Evolutionary conservation across 345 rosid genomes (phyloP).

Genomic region (Populus alba): DNA sequence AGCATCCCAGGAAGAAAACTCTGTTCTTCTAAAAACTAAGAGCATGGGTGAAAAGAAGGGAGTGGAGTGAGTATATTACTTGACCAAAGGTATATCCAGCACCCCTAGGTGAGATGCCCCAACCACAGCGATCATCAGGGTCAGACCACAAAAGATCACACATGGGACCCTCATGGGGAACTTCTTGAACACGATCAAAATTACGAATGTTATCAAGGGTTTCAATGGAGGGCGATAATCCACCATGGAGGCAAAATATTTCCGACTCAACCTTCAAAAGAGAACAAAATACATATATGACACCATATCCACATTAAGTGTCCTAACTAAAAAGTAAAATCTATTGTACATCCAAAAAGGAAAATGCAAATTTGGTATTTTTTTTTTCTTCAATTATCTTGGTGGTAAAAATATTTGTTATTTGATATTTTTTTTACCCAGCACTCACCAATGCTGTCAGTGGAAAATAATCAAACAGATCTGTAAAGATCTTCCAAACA

Average conservation of each 20-base stretch:
- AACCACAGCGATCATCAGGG: conserved; percentile 94
- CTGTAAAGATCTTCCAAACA: conserved; percentile 90
- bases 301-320: background rate
- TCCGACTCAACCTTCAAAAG: conserved; percentile 83
- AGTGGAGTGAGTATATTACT: conserved; percentile 31
- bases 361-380: background rate
- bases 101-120: conserved; percentile 98
- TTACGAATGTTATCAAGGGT: conserved; percentile 88
- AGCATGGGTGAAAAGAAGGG: background rate
- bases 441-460: conserved; percentile 91
- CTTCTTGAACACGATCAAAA: conserved; percentile 93
- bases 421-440: background rate
- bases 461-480: conserved; percentile 92
- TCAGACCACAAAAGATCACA: conserved; percentile 99
- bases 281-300: background rate
- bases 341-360: background rate
- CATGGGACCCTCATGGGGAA: conserved; percentile 99
- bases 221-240: conserved; percentile 86
- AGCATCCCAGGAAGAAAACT: background rate
- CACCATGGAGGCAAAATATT: conserved; percentile 92
- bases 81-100: conserved; percentile 98
- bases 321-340: background rate
- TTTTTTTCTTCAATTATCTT: background rate
- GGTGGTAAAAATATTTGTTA: background rate
- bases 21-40: background rate